Base-by-base conservation (phyloP, 2,329 filamentous ascomycete species). In the Nannizziopsis arthrosporioides region DNA sequence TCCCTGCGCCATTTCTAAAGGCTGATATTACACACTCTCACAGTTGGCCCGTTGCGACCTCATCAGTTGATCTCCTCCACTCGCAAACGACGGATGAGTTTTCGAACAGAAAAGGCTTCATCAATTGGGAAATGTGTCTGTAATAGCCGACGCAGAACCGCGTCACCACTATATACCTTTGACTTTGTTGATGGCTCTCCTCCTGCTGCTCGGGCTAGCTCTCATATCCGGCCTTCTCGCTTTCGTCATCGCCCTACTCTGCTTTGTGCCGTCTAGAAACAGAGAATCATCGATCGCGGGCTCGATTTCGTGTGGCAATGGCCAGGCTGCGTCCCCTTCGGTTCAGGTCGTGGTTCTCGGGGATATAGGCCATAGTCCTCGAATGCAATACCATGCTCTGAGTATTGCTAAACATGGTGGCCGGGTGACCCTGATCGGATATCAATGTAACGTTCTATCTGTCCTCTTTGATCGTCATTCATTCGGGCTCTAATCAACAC, bases 301-400 rank as follows among this genome's bases (percentile, higher is more conserved):
- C 15, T 4, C 9, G 19, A 12, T 27, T 15, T 27, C 39, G 19
- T 4, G 17, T 27, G 35, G 41, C n/a, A 12, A 11, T 12, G 14
- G 14, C 15, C 31, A 36, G 36, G 14, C 30, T 27, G 5, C 10
- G 12, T 5, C 34, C 14, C 37, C 42, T 30, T 51, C 51, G 18
- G 48, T 55, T 14, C 53, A 54, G 65, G 79, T 98, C 45, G 75
- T 98, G 12, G 92, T 98, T 14, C 76, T 98, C 22, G 92, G 92
- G 39, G 92, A 98, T 61, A 89, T 98, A 63, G 92, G 92, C 35
- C 80, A 89, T 40, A 96, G 90, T 63, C 92, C 92, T 43, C 86
- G 92, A 49, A 98, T 98, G 90, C 89, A 96, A 62, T 96, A 98
- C 59, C 92, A 98, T 75, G 90, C 90, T 15, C 72, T 94, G 56